Evolutionary conservation across 805 yeast genomes (phyloP).

Genomic region (Myxozyma sirexii): DNA sequence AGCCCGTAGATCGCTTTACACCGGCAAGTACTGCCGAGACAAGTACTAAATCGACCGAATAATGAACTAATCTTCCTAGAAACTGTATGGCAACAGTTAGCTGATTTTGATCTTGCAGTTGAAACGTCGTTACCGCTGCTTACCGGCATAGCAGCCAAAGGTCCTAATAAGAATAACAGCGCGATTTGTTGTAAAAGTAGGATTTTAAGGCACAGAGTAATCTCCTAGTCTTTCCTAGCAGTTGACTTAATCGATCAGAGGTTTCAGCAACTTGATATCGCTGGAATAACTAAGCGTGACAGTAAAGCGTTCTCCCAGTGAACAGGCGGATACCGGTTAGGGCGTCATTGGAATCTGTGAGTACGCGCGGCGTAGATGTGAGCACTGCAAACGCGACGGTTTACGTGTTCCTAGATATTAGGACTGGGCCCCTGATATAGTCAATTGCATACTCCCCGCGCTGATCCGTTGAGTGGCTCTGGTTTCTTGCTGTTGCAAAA

Average conservation of each 20-base stretch:
- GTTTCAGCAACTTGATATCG: too few relatives aligned
- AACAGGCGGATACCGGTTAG: background rate
- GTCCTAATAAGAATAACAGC: background rate
- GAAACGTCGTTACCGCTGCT: background rate
- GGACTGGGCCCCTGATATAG: too few relatives aligned
- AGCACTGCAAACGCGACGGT: background rate
- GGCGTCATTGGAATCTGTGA: background rate
- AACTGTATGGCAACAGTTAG: background rate
- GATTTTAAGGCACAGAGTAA: too few relatives aligned
- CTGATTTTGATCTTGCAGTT: background rate
- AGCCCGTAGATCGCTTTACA: slow-evolving; percentile 79
- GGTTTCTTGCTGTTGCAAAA: background rate
- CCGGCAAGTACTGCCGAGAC: slow-evolving; percentile 85
- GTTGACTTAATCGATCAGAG: too few relatives aligned
- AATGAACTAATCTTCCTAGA: slow-evolving; percentile 67
- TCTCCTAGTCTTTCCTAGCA: too few relatives aligned
- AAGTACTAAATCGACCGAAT: slow-evolving; percentile 74
- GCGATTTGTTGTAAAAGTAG: background rate
- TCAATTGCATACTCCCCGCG: too few relatives aligned
- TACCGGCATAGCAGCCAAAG: slow-evolving; percentile 7
- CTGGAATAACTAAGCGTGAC: background rate
- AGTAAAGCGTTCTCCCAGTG: background rate
- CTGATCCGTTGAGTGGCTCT: too few relatives aligned
- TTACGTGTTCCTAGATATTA: slow-evolving; percentile 9
- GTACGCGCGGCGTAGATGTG: background rate